Conservation (phyloP, 2,329 filamentous ascomycete genomes). For the Claviceps monticola region DNA sequence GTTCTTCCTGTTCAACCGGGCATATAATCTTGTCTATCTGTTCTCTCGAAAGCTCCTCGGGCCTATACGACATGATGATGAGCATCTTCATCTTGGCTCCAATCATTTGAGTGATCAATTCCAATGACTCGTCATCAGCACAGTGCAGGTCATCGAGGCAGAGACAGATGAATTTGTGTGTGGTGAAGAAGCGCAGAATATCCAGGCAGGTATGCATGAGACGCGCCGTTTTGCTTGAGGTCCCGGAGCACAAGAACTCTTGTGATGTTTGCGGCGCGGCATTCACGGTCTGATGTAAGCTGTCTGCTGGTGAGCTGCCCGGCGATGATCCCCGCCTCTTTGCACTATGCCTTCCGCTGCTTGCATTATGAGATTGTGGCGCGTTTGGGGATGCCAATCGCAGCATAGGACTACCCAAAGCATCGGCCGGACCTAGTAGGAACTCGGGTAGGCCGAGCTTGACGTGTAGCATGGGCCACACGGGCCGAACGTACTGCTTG, state of each 20-base stretch:
- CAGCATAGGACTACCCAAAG: slow-evolving; percentile 6
- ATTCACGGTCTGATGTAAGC: slow-evolving; percentile 17
- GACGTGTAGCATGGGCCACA: slow-evolving; percentile 51
- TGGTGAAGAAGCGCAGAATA: slow-evolving; percentile 65
- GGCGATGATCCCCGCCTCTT: slow-evolving; percentile 37
- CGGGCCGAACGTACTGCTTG: slow-evolving; percentile 47
- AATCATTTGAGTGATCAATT: slow-evolving; percentile 71
- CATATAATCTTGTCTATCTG: slow-evolving; percentile 40
- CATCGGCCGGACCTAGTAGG: slow-evolving; percentile 39
- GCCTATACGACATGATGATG: slow-evolving; percentile 62
- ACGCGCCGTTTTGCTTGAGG: slow-evolving; percentile 51
- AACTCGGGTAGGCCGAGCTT: slow-evolving; percentile 56
- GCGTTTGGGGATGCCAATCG: slow-evolving; percentile 1
- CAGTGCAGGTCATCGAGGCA: slow-evolving; percentile 84
- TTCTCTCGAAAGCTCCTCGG: slow-evolving; percentile 47
- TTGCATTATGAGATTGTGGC: slow-evolving; percentile 8
- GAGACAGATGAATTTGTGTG: slow-evolving; percentile 77
- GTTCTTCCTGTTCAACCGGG: slow-evolving; percentile 39
- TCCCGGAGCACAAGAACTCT: slow-evolving; percentile 44
- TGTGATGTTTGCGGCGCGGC: slow-evolving; percentile 38
- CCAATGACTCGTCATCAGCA: slow-evolving; percentile 75
- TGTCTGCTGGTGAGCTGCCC: slow-evolving; percentile 25
- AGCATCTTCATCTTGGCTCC: slow-evolving; percentile 67
- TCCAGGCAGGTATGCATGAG: slow-evolving; percentile 83
- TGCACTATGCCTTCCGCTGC: slow-evolving; percentile 17